Percentiles rank a stretch among this genome's conserved stretches.
phyloP scores from a whole-genome alignment of 352 stramenopile species.

The Pythium oligandrum region DNA sequence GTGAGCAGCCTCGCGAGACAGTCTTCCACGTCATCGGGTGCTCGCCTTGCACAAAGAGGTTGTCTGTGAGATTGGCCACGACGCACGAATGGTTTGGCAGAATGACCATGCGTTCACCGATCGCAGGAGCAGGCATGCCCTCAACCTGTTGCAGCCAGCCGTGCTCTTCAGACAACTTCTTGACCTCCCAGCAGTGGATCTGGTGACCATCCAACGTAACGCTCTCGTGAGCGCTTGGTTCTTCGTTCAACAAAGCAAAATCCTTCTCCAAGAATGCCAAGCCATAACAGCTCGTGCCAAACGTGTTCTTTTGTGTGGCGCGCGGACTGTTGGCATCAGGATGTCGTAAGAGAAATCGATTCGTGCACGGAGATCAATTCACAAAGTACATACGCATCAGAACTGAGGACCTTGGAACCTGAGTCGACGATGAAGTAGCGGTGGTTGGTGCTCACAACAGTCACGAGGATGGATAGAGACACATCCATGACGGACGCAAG shows the following conservation, averaged over 20 bases:
- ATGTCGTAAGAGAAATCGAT: no score
- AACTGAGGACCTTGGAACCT: conserved; percentile 68
- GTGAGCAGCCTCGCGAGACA: conserved; percentile 52
- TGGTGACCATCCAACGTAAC: conserved; percentile 30
- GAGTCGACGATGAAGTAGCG: conserved; percentile 74
- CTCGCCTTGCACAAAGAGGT: conserved; percentile 48
- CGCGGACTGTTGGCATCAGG: conserved; percentile 13
- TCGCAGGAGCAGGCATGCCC: conserved; percentile 35
- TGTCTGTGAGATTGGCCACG: conserved; percentile 61
- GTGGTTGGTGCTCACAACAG: conserved; percentile 68
- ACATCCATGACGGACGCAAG: conserved; percentile 57
- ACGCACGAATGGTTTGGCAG: conserved; percentile 68
- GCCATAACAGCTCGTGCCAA: conserved; percentile 51
- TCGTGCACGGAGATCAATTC: neutral
- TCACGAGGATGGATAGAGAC: conserved; percentile 48
- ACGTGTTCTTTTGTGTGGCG: conserved; percentile 22
- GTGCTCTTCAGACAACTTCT: conserved; percentile 73
- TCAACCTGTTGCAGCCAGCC: conserved; percentile 60
- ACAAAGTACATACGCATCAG: conserved; percentile 35
- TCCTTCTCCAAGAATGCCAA: conserved; percentile 69
- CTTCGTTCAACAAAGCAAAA: conserved; percentile 45
- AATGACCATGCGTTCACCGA: conserved; percentile 56
- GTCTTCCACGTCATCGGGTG: conserved; percentile 45
- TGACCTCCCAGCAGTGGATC: conserved; percentile 56
- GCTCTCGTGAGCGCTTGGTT: conserved; percentile 35